phyloP scores from a whole-genome alignment of 2,329 filamentous ascomycete species.

The Epichloe glyceriae region DNA sequence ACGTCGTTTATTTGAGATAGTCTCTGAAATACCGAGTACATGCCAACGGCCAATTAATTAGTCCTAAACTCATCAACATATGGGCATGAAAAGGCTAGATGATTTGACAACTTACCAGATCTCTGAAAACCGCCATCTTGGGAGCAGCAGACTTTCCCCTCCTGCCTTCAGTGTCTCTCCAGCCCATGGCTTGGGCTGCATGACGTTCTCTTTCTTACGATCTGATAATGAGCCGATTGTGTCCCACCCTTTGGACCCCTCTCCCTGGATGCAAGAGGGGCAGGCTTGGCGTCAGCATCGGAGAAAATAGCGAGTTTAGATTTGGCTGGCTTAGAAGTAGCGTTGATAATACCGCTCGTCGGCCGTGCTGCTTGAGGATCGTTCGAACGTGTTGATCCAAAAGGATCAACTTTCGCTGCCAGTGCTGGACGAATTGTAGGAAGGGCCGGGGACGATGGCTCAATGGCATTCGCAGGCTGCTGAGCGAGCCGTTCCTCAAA shows the following conservation, averaged over 20 bases:
- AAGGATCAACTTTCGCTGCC: slow-evolving; percentile 76
- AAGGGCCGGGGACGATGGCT: slow-evolving; percentile 75
- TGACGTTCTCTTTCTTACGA: slow-evolving; percentile 83
- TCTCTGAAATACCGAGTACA: slow-evolving; percentile 38
- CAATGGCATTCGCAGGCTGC: slow-evolving; percentile 45
- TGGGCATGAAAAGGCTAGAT: slow-evolving; percentile 27
- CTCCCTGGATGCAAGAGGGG: slow-evolving; percentile 40
- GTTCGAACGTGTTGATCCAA: slow-evolving; percentile 41
- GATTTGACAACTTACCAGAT: slow-evolving; percentile 55
- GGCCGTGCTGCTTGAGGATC: slow-evolving; percentile 55
- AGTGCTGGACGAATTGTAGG: slow-evolving; percentile 73
- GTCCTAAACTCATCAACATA: slow-evolving; percentile 91
- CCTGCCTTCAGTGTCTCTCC: slow-evolving; percentile 83
- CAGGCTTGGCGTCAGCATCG: slow-evolving; percentile 52
- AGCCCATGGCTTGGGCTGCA: slow-evolving; percentile 79
- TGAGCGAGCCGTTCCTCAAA: slow-evolving; percentile 70
- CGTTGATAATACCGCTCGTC: slow-evolving; percentile 32
- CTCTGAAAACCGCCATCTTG: slow-evolving; percentile 90
- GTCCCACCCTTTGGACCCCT: slow-evolving; percentile 68
- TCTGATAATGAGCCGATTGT: slow-evolving; percentile 77
- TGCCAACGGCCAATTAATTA: slow-evolving; percentile 54
- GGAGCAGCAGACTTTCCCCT: slow-evolving; percentile 60
- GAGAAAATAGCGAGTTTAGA: slow-evolving; percentile 87
- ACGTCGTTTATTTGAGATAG: slow-evolving; percentile 50
- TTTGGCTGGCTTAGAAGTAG: slow-evolving; percentile 52